A percentile compares a stretch with the other conserved stretches of the same genome.
These are phyloP conservation scores for Naganishia albida DNA, from an alignment of 1,284 basidiomycete species.

Conservation along the genomic window DNA sequence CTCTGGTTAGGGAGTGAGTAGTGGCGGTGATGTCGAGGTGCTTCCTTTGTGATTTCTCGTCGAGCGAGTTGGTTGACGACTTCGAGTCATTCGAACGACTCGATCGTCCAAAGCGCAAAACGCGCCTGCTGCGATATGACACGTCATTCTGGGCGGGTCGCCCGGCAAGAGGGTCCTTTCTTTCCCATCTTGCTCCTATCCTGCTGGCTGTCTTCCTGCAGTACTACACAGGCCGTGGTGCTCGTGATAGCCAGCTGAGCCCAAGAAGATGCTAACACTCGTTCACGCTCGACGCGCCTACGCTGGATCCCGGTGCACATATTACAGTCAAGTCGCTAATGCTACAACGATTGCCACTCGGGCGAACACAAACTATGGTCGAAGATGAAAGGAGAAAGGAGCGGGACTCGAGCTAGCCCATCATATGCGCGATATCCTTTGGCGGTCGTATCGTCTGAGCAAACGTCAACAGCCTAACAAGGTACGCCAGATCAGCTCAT, in stretches of 20 bases:
- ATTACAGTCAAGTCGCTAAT: neutral
- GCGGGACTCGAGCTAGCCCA: slow-evolving; percentile 63
- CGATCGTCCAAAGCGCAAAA: neutral
- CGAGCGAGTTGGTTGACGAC: neutral
- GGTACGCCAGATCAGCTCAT: neutral
- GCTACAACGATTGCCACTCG: too few species aligned
- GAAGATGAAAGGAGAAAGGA: too few species aligned
- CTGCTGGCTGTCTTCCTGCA: too few species aligned
- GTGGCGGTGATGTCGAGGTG: neutral
- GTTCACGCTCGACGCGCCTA: too few species aligned
- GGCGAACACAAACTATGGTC: too few species aligned
- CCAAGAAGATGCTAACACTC: too few species aligned
- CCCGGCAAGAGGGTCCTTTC: too few species aligned
- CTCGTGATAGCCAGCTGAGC: too few species aligned
- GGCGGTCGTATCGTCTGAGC: slow-evolving; percentile 93
- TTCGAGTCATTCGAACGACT: neutral
- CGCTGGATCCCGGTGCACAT: neutral
- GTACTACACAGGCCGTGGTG: too few species aligned
- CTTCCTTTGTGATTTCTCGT: slow-evolving; percentile 4
- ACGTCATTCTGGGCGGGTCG: too few species aligned
- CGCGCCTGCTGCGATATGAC: too few species aligned
- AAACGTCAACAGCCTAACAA: slow-evolving; percentile 77
- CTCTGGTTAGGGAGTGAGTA: neutral
- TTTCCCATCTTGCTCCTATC: too few species aligned
- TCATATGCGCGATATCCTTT: slow-evolving; percentile 82